These are phyloP conservation scores for Petunia axillaris DNA, from an alignment of 257 asterid genomes.

Conservation along the genomic window DNA sequence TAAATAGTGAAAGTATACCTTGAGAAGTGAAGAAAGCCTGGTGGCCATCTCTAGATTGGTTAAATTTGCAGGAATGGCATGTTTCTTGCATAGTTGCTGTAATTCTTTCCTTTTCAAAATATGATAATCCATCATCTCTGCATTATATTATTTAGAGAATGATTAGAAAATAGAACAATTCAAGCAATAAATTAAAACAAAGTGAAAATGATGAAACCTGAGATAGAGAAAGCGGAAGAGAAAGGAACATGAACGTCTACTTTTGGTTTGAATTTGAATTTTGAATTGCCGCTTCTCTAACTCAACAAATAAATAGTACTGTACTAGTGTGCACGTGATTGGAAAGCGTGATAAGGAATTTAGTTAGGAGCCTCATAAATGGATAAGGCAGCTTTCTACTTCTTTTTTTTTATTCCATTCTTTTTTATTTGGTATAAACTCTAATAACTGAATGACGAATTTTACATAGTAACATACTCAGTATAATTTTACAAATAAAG, in stretches of 20 bases:
- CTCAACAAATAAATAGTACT: too few relatives aligned
- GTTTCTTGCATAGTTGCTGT: conserved; percentile 66
- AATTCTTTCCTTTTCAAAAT: conserved; percentile 62
- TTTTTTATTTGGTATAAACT: too few relatives aligned
- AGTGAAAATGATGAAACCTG: not conserved
- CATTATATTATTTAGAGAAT: not conserved
- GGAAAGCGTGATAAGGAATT: not conserved
- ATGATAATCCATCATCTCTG: conserved; percentile 67
- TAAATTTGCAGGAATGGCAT: conserved; percentile 65
- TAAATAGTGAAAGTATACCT: conserved; percentile 39
- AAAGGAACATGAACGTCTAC: too few relatives aligned
- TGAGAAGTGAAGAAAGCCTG: conserved; percentile 44
- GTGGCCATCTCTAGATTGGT: conserved; percentile 63
- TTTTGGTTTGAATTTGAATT: not conserved
- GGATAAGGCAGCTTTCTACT: not conserved
- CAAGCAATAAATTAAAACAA: not conserved
- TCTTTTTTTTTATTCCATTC: not conserved
- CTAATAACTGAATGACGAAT: too few relatives aligned
- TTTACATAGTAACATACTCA: too few relatives aligned
- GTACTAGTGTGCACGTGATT: not conserved
- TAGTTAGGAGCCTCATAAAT: not conserved
- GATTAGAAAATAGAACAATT: not conserved
- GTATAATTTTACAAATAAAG: too few relatives aligned
- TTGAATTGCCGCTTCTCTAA: conserved; percentile 2
- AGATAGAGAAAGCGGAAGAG: not conserved